These are phyloP conservation scores for Sparassis latifolia DNA, from an alignment of 1,284 basidiomycete genomes.

Conservation along the genomic window DNA sequence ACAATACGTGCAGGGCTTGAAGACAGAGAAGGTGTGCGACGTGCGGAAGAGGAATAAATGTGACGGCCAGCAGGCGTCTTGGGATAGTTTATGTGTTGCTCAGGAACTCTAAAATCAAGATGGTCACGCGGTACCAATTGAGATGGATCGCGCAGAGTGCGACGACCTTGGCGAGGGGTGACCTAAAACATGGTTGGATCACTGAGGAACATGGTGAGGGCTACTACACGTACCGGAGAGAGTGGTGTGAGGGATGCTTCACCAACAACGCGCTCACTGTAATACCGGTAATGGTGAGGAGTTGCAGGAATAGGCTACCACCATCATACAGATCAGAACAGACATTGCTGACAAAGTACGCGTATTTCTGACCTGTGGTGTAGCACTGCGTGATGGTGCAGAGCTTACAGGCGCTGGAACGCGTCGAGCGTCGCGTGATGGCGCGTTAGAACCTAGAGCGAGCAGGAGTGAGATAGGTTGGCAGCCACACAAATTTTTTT, in stretches of 20 bases:
- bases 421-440: slow-evolving; percentile 49
- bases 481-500: too few relatives aligned
- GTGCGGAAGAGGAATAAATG: slow-evolving; percentile 26
- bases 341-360: slow-evolving; percentile 4
- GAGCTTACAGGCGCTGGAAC: slow-evolving; percentile 24
- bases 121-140: background rate
- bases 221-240: too few relatives aligned
- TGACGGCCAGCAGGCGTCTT: slow-evolving; percentile 19
- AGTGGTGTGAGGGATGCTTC: slow-evolving; percentile 17
- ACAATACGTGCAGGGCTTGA: slow-evolving; percentile 43
- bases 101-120: background rate
- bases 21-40: slow-evolving; percentile 43
- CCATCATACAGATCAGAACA: background rate
- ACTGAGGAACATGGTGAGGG: too few relatives aligned
- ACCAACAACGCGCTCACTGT: slow-evolving; percentile 24
- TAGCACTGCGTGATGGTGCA: slow-evolving; percentile 18
- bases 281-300: slow-evolving; percentile 27
- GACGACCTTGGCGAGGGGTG: too few relatives aligned
- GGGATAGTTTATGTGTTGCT: slow-evolving; percentile 1
- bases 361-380: slow-evolving; percentile 28
- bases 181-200: too few relatives aligned
- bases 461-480: too few relatives aligned
- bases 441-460: slow-evolving; percentile 37
- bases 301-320: slow-evolving; percentile 19
- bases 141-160: too few relatives aligned